phyloP scores from a whole-genome alignment of 768 basidiomycete species.

The Boletus eberwhitei region DNA sequence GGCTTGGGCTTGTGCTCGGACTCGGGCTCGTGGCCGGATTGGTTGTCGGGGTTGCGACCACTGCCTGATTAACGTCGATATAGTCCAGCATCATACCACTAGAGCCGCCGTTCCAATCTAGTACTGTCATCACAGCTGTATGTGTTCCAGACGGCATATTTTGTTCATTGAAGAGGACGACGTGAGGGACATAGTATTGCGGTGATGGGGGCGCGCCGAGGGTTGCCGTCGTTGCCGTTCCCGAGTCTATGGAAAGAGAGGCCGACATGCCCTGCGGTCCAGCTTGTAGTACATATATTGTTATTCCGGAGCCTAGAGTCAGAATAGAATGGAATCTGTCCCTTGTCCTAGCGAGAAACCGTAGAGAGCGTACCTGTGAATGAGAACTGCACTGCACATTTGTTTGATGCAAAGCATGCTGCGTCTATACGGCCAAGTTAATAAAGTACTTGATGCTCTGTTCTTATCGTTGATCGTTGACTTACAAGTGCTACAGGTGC shows the following conservation, averaged over 20 bases:
- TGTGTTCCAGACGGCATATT: conserved; percentile 23
- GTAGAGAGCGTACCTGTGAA: conserved; percentile 17
- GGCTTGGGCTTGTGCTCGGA: neutral
- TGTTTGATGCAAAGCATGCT: conserved; percentile 19
- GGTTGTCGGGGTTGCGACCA: conserved; percentile 6
- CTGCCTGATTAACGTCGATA: conserved; percentile 22
- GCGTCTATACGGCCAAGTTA: conserved; percentile 16
- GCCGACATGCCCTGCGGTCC: conserved; percentile 28
- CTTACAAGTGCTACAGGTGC: conserved; percentile 23
- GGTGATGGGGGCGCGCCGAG: conserved; percentile 22
- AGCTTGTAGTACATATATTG: conserved; percentile 28
- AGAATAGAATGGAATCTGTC: neutral
- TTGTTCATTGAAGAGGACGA: conserved; percentile 20
- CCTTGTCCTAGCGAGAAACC: neutral
- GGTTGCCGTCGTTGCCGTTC: conserved; percentile 19
- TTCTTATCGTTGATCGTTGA: neutral
- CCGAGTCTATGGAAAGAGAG: conserved; percentile 25
- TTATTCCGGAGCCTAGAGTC: conserved; percentile 25
- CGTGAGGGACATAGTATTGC: conserved; percentile 23
- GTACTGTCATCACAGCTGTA: conserved; percentile 22
- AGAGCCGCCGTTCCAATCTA: conserved; percentile 22
- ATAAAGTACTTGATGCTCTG: neutral
- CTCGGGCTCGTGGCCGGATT: neutral
- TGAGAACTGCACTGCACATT: conserved; percentile 25
- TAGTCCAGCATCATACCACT: conserved; percentile 32